Percentiles rank a stretch among this genome's conserved stretches.
phyloP scores from a whole-genome alignment of 108 stramenopile genomes.

The Pseudonitzschia delicatissima region DNA sequence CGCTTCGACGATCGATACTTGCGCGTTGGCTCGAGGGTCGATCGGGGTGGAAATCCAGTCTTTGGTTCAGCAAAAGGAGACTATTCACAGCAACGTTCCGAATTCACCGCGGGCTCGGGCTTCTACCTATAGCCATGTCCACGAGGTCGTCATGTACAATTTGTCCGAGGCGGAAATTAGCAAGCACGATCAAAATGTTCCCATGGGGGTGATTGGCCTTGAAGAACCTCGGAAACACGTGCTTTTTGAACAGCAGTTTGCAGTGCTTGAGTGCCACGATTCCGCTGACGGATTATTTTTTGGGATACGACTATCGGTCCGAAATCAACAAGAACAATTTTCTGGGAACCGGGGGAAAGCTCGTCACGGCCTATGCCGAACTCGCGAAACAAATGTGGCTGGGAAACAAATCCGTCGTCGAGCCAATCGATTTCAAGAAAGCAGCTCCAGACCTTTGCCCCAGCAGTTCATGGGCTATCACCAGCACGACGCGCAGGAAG shows the following conservation, averaged over 20 bases:
- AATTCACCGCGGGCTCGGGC: slow-evolving; percentile 30
- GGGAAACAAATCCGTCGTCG: slow-evolving; percentile 36
- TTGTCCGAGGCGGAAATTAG: slow-evolving; percentile 30
- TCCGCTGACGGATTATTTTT: slow-evolving; percentile 89
- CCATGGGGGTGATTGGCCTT: slow-evolving; percentile 86
- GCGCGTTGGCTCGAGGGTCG: slow-evolving; percentile 16
- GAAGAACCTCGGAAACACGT: slow-evolving; percentile 95
- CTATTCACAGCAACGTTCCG: not conserved
- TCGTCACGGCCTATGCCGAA: slow-evolving; percentile 81
- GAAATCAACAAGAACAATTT: slow-evolving; percentile 91
- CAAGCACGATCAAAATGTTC: slow-evolving; percentile 33
- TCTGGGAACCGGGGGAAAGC: slow-evolving; percentile 75
- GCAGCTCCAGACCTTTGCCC: slow-evolving; percentile 69
- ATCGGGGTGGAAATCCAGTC: slow-evolving; percentile 9
- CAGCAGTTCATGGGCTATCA: slow-evolving; percentile 86
- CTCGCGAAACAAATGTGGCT: slow-evolving; percentile 88
- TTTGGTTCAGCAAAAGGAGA: not conserved
- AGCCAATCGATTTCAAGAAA: slow-evolving; percentile 59
- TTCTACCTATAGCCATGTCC: slow-evolving; percentile 47
- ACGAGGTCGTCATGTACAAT: slow-evolving; percentile 41
- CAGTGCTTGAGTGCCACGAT: slow-evolving; percentile 89
- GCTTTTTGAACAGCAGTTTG: slow-evolving; percentile 91
- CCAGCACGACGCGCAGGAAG: slow-evolving; percentile 96
- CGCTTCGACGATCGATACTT: slow-evolving; percentile 15
- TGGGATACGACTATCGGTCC: slow-evolving; percentile 68